Base-by-base conservation (phyloP, 1,284 basidiomycete species). In the Ustilago xerochloae region DNA sequence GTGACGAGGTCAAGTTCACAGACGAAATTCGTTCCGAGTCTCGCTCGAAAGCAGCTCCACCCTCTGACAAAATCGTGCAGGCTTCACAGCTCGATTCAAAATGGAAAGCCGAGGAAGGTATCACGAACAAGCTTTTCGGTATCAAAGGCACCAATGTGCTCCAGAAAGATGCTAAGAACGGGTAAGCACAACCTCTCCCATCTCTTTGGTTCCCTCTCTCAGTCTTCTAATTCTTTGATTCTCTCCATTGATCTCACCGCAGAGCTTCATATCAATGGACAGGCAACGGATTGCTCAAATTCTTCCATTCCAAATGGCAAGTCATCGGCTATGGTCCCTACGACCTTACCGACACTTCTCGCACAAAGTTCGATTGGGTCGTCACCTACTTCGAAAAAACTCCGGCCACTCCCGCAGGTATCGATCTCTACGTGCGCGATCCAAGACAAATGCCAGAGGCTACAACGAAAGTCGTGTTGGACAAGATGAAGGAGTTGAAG, bases 341-440 rank as follows among this genome's bases (percentile, higher is more conserved):
- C 71, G 66, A 74, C 50, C 62, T 69, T 26, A 39, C 45, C 30
- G 66, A 74, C n/a, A 56, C 58, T 0, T 58, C 54, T 10, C 57
- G 58, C 7, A 67, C 58, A 10, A 55, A 64, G 24, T 66, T 71
- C 46, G 67, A 71, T 46, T 75, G 66, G 67, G 22, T 75, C 30
- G 65, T 75, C 12, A 75, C 73, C 12, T 75, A 75, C 52, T 75
- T 75, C 46, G 64, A 75, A 39, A 75, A 75, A 47, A 75, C 73
- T 0, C 69, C 59, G 5, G 68, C 63, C 1, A 75, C 73, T 3
- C 67, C 67, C 2, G 46, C 64, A 4, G 73, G 73, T 9, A 67
- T 75, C 52, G 73, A 75, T 20, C 38, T 75, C 20, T 75, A 67
- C 39, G 72, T 75, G 8, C 28, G 70, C 3, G 70, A 73, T 26